These are phyloP conservation scores for Balamuthia mandrillaris DNA, from an alignment of 208 protist genomes.

Conservation along the genomic window DNA sequence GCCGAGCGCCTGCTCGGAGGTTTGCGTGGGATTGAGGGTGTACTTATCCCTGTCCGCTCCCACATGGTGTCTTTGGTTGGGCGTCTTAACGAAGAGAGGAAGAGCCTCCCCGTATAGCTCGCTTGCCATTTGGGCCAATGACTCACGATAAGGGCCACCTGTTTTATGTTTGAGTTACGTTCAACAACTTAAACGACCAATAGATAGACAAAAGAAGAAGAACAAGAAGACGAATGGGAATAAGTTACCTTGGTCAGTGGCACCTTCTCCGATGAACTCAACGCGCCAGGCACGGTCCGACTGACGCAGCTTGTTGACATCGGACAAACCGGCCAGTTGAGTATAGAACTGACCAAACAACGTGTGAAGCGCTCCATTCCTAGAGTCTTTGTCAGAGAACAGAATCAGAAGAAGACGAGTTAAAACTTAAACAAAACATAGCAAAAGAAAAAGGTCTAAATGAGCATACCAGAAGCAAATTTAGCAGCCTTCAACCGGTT, in stretches of 20 bases:
- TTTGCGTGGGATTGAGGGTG: background rate
- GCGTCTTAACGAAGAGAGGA: background rate
- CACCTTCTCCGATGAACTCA: background rate
- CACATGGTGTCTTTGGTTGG: background rate
- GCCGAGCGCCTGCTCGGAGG: background rate
- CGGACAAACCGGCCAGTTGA: background rate
- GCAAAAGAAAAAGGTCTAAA: background rate
- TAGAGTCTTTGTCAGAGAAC: too few species aligned
- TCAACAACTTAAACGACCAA: too few species aligned
- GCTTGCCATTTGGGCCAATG: background rate
- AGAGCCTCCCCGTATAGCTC: background rate
- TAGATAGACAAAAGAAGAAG: too few species aligned
- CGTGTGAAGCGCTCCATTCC: background rate
- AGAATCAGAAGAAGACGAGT: background rate
- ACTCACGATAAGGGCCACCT: background rate
- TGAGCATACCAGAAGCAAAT: background rate
- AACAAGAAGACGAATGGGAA: too few species aligned
- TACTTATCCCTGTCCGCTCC: background rate
- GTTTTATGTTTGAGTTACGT: background rate
- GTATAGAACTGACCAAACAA: background rate
- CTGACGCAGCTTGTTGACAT: background rate
- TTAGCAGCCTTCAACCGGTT: background rate
- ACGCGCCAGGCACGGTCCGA: background rate
- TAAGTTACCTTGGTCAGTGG: background rate
- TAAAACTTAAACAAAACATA: background rate